Evolutionary conservation across 2,329 filamentous ascomycete species (phyloP).

Genomic region (Rutstroemia sp.): DNA sequence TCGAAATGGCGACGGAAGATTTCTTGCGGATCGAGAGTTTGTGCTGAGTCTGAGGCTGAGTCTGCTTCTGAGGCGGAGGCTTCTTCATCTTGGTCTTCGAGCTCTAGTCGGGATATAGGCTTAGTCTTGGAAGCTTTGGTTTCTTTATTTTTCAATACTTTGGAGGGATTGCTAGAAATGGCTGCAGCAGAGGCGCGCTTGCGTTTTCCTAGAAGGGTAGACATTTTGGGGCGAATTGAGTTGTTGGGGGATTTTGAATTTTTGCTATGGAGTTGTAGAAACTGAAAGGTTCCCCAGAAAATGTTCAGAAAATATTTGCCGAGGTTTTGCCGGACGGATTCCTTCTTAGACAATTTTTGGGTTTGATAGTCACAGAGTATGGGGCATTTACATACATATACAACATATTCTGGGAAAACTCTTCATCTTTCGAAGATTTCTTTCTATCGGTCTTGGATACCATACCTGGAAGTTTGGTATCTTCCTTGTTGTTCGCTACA

Average conservation of each 20-base stretch:
- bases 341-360: neutral
- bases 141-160: constrained; percentile 12
- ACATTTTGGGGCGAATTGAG: constrained; percentile 13
- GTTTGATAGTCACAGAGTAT: neutral
- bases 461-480: neutral
- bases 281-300: constrained; percentile 8
- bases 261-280: neutral
- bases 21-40: constrained; percentile 46
- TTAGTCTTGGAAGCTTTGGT: too few species aligned
- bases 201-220: constrained; percentile 38
- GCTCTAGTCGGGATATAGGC: neutral
- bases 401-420: neutral
- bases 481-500: too few species aligned
- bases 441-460: neutral
- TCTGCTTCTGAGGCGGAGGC: neutral
- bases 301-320: constrained; percentile 6
- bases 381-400: neutral
- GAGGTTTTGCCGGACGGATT: constrained; percentile 3
- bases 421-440: neutral
- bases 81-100: neutral
- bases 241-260: neutral
- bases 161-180: constrained; percentile 21
- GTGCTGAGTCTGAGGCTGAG: neutral
- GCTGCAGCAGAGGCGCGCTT: constrained; percentile 34
- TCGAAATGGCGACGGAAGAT: constrained; percentile 83